Evolutionary conservation across 768 basidiomycete species (phyloP).

Genomic region (Leccinum boreale): DNA sequence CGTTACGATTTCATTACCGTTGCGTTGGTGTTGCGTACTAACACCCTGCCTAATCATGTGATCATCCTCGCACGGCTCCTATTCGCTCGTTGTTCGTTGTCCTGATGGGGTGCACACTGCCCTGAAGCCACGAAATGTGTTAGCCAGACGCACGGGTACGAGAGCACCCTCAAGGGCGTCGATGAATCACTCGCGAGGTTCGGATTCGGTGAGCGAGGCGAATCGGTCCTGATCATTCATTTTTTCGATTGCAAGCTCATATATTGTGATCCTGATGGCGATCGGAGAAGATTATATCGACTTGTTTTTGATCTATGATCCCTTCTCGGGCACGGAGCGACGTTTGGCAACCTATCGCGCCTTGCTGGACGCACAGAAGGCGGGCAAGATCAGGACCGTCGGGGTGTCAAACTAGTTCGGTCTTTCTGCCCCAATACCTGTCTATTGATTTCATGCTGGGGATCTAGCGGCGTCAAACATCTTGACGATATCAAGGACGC

Average conservation of each 20-base stretch:
- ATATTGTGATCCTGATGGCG: neutral
- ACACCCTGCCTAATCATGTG: neutral
- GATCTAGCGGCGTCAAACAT: conserved; percentile 62
- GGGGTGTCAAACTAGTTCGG: conserved; percentile 84
- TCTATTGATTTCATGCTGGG: neutral
- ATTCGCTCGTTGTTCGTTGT: neutral
- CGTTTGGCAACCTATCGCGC: conserved; percentile 74
- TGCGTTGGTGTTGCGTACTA: neutral
- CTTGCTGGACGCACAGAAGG: conserved; percentile 55
- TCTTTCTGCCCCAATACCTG: neutral
- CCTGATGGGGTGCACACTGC: neutral
- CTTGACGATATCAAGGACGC: conserved; percentile 68
- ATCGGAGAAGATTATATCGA: conserved; percentile 56
- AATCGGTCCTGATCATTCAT: neutral
- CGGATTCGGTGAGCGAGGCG: conserved; percentile 46
- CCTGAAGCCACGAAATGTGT: conserved; percentile 57
- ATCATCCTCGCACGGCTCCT: neutral
- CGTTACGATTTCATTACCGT: neutral
- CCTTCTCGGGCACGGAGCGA: conserved; percentile 56
- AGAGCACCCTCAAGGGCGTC: conserved; percentile 54
- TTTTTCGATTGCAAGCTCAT: neutral
- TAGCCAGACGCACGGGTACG: conserved; percentile 59
- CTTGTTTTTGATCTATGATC: conserved; percentile 77
- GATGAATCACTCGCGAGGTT: conserved; percentile 59
- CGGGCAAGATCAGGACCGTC: conserved; percentile 66